Conservation (phyloP, 345 rosid species). For the Isatis tinctoria region DNA sequence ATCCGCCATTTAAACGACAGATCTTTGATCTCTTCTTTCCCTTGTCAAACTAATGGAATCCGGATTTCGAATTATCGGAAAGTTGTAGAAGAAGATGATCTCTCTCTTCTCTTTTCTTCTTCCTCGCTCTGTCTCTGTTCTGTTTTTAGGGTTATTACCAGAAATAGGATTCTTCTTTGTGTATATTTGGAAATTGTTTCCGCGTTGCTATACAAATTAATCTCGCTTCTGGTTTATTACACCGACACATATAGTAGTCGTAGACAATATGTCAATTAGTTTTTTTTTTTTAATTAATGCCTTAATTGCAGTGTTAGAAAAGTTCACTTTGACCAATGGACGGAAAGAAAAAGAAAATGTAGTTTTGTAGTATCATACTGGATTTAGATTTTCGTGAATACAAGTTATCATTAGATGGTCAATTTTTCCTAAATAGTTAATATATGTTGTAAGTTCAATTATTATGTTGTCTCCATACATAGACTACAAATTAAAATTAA, state of each 20-base stretch:
- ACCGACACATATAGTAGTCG: not conserved
- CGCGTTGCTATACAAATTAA: not conserved
- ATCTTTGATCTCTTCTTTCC: not conserved
- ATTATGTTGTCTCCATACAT: too few species aligned
- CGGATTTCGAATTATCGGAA: not conserved
- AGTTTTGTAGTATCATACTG: not conserved
- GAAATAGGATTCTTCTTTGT: constrained; percentile 14
- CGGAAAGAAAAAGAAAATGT: not conserved
- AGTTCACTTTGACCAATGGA: not conserved
- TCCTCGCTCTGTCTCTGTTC: constrained; percentile 6
- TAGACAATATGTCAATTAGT: not conserved
- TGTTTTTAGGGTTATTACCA: constrained; percentile 16
- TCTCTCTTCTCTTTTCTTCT: not conserved
- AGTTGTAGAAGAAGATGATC: constrained; percentile 22
- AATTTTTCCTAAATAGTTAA: not conserved
- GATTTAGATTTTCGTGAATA: not conserved
- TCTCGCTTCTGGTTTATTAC: not conserved
- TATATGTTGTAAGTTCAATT: too few species aligned
- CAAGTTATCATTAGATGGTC: not conserved
- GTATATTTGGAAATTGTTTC: constrained; percentile 15
- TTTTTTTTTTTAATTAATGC: constrained; percentile 2
- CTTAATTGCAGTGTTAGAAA: not conserved
- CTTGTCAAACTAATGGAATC: too few species aligned
- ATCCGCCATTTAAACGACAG: constrained; percentile 23
- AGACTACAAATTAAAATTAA: too few species aligned